Percentiles rank a stretch among this genome's conserved stretches.
Evolutionary conservation across 352 stramenopile genomes (phyloP).

Genomic region (Phytopythium sindhum): DNA sequence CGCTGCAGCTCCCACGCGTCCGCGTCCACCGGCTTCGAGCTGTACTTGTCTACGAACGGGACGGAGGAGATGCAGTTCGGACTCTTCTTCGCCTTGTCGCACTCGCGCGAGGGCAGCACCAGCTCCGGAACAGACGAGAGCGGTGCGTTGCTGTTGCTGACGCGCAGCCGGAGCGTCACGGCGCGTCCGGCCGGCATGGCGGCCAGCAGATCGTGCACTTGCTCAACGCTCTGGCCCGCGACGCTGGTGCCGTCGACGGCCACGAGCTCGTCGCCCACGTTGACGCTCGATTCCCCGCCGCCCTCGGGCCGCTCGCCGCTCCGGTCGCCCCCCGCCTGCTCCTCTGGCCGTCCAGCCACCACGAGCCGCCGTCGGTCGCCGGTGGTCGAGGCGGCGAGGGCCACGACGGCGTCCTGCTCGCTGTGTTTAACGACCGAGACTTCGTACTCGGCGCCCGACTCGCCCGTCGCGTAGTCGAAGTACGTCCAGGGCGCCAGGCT

Average conservation of each 20-base stretch:
- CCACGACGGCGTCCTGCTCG: neutral
- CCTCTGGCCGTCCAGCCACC: constrained; percentile 5
- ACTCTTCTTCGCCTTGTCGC: neutral
- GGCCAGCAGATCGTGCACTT: constrained; percentile 32
- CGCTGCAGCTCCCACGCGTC: constrained; percentile 29
- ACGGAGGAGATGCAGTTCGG: constrained; percentile 8
- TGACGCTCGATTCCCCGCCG: constrained; percentile 7
- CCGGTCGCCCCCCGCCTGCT: neutral
- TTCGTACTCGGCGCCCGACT: constrained; percentile 70
- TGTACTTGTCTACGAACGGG: constrained; percentile 18
- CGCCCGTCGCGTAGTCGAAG: constrained; percentile 62
- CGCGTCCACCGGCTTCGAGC: constrained; percentile 11
- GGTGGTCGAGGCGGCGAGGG: neutral
- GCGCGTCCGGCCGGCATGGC: constrained; percentile 25
- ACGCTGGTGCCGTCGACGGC: constrained; percentile 55
- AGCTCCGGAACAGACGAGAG: neutral
- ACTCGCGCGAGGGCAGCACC: neutral
- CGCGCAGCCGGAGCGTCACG: constrained; percentile 46
- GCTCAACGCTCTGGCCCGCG: constrained; percentile 28
- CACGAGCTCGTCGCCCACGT: constrained; percentile 58
- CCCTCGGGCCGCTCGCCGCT: neutral
- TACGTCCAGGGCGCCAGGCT: constrained; percentile 71
- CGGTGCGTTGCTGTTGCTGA: neutral
- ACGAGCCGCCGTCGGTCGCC: neutral
- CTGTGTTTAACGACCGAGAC: constrained; percentile 41